Evolutionary conservation across 2,329 filamentous ascomycete species (phyloP).

Genomic region (Colletotrichum sp.): DNA sequence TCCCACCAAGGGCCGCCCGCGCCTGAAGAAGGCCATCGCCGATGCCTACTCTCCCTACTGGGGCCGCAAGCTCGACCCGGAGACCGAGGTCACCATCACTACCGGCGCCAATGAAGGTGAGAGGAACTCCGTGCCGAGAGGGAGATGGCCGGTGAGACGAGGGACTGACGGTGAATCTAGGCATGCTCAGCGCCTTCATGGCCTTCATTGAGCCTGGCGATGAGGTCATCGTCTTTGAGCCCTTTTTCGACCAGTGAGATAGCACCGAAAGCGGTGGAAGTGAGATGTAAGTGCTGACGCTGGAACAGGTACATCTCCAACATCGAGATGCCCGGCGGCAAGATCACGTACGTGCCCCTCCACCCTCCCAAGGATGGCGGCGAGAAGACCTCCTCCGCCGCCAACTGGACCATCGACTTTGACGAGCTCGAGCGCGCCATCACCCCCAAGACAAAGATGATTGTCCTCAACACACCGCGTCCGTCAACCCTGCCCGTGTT

Average conservation of each 20-base stretch:
- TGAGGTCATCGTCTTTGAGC: conserved; percentile 97
- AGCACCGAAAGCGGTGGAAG: too few species aligned
- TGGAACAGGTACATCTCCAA: conserved; percentile 80
- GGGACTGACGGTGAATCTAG: conserved; percentile 34
- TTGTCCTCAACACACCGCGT: conserved; percentile 82
- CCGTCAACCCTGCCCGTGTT: conserved; percentile 19
- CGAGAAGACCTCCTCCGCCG: conserved; percentile 79
- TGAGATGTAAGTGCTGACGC: neutral
- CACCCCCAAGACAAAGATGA: conserved; percentile 91
- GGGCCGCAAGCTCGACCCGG: conserved; percentile 80
- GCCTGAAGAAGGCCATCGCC: conserved; percentile 90
- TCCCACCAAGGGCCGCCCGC: conserved; percentile 89
- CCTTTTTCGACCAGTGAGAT: conserved; percentile 91
- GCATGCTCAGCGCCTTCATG: conserved; percentile 98
- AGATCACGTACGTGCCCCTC: conserved; percentile 93
- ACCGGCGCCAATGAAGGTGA: conserved; percentile 83
- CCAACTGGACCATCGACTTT: conserved; percentile 89
- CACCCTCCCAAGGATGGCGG: conserved; percentile 85
- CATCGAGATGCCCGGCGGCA: conserved; percentile 97
- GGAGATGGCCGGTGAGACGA: neutral
- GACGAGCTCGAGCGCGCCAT: conserved; percentile 81
- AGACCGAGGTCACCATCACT: conserved; percentile 93
- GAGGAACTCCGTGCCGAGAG: conserved; percentile 30
- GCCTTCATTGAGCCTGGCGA: conserved; percentile 93
- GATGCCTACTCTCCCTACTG: conserved; percentile 92